Conservation (phyloP, 176 grass and related monocot species). For the Alopecurus myosuroides region DNA sequence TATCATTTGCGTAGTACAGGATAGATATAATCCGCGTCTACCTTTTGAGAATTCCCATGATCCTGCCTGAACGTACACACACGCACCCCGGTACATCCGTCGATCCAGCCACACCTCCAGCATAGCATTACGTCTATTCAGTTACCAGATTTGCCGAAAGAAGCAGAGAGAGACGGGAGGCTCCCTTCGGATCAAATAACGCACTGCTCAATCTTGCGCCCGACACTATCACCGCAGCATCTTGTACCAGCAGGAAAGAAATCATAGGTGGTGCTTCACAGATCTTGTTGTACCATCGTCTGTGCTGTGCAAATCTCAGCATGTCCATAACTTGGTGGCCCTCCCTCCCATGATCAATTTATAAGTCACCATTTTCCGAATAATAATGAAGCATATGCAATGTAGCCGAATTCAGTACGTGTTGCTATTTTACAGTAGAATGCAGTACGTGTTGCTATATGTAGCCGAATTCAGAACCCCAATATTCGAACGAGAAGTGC, state of each 20-base stretch:
- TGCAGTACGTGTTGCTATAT: too few relatives aligned
- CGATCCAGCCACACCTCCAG: conserved; percentile 4
- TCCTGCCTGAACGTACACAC: background rate
- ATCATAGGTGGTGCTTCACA: background rate
- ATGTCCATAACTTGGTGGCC: background rate
- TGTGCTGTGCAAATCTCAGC: background rate
- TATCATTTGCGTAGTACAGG: background rate
- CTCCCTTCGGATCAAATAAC: background rate
- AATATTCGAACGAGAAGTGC: too few relatives aligned
- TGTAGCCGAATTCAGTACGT: too few relatives aligned
- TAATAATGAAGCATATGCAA: background rate
- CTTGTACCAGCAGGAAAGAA: background rate
- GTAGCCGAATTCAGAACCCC: too few relatives aligned
- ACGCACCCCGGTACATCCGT: background rate
- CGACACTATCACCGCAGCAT: background rate
- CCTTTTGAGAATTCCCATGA: background rate
- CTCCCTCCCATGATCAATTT: background rate
- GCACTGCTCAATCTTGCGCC: background rate
- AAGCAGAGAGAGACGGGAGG: background rate
- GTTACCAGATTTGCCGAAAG: conserved; percentile 3
- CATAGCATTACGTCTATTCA: conserved; percentile 1
- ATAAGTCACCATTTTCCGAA: background rate
- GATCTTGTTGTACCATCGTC: background rate
- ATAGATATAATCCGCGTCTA: background rate
- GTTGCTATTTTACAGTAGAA: too few relatives aligned